Percentiles rank a stretch among this genome's conserved stretches.
phyloP scores from a whole-genome alignment of 1,284 basidiomycete genomes.

The Cerrena zonata region DNA sequence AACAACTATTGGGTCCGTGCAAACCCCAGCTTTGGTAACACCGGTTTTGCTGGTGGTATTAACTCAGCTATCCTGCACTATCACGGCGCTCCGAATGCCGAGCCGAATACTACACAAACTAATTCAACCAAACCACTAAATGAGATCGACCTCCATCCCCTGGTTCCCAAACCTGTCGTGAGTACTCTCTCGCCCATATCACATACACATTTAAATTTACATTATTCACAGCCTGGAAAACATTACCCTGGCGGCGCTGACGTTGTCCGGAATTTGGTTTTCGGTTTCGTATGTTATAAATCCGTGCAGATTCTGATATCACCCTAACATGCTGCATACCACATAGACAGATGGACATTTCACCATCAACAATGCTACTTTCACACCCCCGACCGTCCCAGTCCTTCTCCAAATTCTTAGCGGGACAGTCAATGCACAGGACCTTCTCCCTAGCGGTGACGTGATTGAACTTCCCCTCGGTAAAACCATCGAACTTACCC shows the following conservation, averaged over 20 bases:
- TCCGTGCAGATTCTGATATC: neutral
- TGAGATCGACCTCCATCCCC: slow-evolving; percentile 25
- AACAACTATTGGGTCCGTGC: slow-evolving; percentile 36
- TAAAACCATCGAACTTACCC: slow-evolving; percentile 31
- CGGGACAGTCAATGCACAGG: slow-evolving; percentile 25
- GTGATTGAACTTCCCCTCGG: slow-evolving; percentile 26
- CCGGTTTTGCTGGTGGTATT: slow-evolving; percentile 31
- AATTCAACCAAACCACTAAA: slow-evolving; percentile 17
- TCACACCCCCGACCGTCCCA: slow-evolving; percentile 24
- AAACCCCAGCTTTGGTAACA: slow-evolving; percentile 26
- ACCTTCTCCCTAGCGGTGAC: slow-evolving; percentile 28
- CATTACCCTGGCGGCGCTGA: slow-evolving; percentile 25
- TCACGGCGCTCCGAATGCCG: slow-evolving; percentile 23
- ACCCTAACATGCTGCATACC: neutral
- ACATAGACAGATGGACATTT: neutral
- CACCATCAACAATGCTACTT: slow-evolving; percentile 24
- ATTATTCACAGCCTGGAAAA: slow-evolving; percentile 21
- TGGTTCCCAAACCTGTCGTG: slow-evolving; percentile 12
- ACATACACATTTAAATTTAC: neutral
- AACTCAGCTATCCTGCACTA: slow-evolving; percentile 27
- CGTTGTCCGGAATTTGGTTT: slow-evolving; percentile 21
- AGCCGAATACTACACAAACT: slow-evolving; percentile 28
- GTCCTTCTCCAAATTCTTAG: slow-evolving; percentile 34
- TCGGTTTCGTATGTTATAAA: neutral
- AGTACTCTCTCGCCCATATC: neutral